These are phyloP conservation scores for Pseudogymnoascus sp. DNA, from an alignment of 2,329 filamentous ascomycete genomes.

Conservation along the genomic window DNA sequence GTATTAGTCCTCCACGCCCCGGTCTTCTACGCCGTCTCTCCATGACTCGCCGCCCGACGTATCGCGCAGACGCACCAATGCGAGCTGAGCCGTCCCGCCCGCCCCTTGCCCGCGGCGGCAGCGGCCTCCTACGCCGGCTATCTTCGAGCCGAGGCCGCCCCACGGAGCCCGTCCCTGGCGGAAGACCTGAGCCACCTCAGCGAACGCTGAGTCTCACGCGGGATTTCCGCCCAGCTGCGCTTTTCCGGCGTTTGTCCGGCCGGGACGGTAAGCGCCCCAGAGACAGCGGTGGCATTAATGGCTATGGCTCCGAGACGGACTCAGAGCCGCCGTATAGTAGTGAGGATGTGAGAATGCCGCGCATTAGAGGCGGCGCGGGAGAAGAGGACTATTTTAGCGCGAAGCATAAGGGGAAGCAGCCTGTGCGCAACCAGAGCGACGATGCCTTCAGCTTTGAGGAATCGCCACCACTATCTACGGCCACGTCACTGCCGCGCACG, in stretches of 20 bases:
- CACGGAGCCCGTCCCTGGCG: conserved; percentile 29
- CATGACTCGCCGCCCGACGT: conserved; percentile 26
- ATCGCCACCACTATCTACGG: background rate
- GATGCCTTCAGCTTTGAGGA: background rate
- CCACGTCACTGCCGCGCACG: background rate
- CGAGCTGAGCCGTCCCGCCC: background rate
- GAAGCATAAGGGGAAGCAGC: background rate
- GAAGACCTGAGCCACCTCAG: conserved; percentile 37
- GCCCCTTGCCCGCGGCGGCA: background rate
- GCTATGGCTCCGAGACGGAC: conserved; percentile 41
- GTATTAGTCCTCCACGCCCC: conserved; percentile 29
- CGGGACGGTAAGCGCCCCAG: conserved; percentile 27
- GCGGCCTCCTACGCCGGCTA: conserved; percentile 9
- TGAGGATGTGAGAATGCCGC: conserved; percentile 24
- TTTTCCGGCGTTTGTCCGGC: conserved; percentile 41
- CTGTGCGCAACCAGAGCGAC: background rate
- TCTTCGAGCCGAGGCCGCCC: conserved; percentile 12
- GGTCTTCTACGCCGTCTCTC: conserved; percentile 28
- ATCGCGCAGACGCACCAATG: conserved; percentile 22
- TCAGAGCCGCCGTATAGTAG: conserved; percentile 14
- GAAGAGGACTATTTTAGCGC: conserved; percentile 43
- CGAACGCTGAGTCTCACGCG: conserved; percentile 54
- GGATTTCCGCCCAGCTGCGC: conserved; percentile 36
- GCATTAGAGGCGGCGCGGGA: conserved; percentile 38
- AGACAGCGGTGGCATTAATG: conserved; percentile 48